Conservation (phyloP, 345 rosid species). For the Adansonia digitata region DNA sequence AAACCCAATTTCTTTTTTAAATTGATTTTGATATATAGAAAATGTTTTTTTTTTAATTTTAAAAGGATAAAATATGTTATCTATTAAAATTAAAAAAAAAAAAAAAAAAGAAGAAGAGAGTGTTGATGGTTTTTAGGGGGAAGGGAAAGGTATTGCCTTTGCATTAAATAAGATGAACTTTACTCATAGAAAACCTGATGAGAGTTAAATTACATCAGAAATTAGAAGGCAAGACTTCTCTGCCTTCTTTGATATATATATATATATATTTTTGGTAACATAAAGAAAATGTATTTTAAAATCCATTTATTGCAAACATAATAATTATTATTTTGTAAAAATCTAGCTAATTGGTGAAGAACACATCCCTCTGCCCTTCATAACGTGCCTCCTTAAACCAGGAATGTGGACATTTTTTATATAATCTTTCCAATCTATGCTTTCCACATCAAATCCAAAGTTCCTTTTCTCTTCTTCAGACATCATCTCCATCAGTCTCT, state of each 20-base stretch:
- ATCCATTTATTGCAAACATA: constrained; percentile 1
- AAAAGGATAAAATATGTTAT: no score
- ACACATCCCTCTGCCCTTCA: constrained; percentile 26
- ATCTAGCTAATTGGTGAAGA: constrained; percentile 3
- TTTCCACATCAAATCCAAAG: constrained; percentile 53
- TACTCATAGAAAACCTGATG: not conserved
- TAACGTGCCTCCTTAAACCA: constrained; percentile 55
- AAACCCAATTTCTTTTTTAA: no score
- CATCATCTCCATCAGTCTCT: constrained; percentile 67
- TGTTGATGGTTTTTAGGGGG: no score
- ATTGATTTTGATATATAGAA: no score
- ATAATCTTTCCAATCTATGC: constrained; percentile 63
- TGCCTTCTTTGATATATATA: constrained; percentile 8
- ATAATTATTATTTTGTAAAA: not conserved
- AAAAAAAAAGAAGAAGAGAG: no score
- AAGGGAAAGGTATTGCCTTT: no score
- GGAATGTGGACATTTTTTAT: constrained; percentile 52
- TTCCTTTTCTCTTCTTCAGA: constrained; percentile 63
- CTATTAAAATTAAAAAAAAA: no score
- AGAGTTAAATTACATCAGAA: not conserved
- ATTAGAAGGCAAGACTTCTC: not conserved
- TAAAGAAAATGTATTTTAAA: not conserved
- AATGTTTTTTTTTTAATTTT: no score
- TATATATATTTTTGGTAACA: not conserved
- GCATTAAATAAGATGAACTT: not conserved